Percentiles rank a stretch among this genome's conserved stretches.
phyloP scores from a whole-genome alignment of 192 early-diverging fungal species.

The Chytriomyces hyalinus region DNA sequence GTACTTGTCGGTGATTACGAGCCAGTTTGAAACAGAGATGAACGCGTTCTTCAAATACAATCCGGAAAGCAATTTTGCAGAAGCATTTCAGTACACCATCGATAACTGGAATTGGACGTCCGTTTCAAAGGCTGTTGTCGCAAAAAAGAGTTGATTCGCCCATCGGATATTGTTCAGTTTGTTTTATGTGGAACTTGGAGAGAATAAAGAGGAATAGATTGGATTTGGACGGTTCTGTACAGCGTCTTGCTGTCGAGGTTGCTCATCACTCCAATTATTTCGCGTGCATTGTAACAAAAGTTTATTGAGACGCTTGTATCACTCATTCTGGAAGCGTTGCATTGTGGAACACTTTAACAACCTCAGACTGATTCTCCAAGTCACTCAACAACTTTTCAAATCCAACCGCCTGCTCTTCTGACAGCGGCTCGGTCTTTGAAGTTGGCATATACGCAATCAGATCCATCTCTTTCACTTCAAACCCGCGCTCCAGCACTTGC shows the following conservation, averaged over 20 bases:
- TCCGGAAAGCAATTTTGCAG: background rate
- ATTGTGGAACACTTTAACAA: conserved; percentile 60
- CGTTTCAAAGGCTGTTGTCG: no score
- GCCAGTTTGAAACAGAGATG: background rate
- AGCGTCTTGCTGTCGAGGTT: no score
- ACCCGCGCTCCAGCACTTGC: conserved; percentile 49
- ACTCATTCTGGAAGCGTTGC: conserved; percentile 12
- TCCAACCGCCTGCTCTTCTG: conserved; percentile 51
- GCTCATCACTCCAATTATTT: no score
- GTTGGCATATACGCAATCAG: conserved; percentile 57
- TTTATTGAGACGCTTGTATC: background rate
- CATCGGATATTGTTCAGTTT: no score
- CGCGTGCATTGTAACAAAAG: no score
- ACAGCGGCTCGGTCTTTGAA: conserved; percentile 46
- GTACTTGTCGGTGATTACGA: background rate
- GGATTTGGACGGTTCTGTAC: no score
- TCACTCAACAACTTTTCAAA: conserved; percentile 57
- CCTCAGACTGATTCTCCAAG: conserved; percentile 69
- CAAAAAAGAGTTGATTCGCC: no score
- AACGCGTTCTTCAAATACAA: background rate
- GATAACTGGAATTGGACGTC: background rate
- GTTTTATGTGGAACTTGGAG: no score
- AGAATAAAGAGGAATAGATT: no score
- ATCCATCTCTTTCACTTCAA: conserved; percentile 65
- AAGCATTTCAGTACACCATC: background rate